Evolutionary conservation across 2,329 filamentous ascomycete species (phyloP), one percentile per base, ranked within the genome.

Genomic region (Dactylonectria estremocensis): DNA sequence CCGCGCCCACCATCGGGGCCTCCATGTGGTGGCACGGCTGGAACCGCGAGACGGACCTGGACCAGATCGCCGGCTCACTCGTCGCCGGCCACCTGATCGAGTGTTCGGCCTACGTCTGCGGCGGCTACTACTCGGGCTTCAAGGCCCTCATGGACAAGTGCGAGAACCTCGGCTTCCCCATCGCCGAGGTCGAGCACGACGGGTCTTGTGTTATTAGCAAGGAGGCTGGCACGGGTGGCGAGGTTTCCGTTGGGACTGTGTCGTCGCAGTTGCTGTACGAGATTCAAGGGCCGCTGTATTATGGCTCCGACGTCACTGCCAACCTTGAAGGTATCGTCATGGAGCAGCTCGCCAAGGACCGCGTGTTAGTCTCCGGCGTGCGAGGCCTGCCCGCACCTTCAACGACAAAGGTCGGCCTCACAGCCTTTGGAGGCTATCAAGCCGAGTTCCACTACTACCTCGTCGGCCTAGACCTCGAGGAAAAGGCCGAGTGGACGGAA

Each of bases 1-100:
- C 85, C 1, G 82, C 80, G 2, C 84, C 84, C 0, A 86, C 87
- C 0, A 87, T 89, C 55, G 87, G 83, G 0, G 85, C 85, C 0
- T 86, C 86, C 0, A 83, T 83, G 77, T 89, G 81, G 76, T 89
- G 86, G 86, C 81, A 88, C 66, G 75, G 79, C 2, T 89, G 87
- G 87, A 66, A 70, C 1, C 80, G 83, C 16, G 81, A 77, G 59
- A 71, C 69, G 0, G 80, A 84, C 48, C 85, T 83, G 46, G 82
- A 88, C 67, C 69, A 77, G 40, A 80, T 89, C 11, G 87, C 86
- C 0, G 83, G 83, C 1, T 77, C 84, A 1, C 74, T 88, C 1
- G 77, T 88, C 28, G 84, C 84, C 1, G 85, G 85, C 1, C 84
- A 88, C 73, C 69, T 87, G 20, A 87, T 88, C 58, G 85, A 88